Percentiles rank a stretch among this genome's conserved stretches.
phyloP scores from a whole-genome alignment of 805 yeast genomes.

The Candida rishiriensis region DNA sequence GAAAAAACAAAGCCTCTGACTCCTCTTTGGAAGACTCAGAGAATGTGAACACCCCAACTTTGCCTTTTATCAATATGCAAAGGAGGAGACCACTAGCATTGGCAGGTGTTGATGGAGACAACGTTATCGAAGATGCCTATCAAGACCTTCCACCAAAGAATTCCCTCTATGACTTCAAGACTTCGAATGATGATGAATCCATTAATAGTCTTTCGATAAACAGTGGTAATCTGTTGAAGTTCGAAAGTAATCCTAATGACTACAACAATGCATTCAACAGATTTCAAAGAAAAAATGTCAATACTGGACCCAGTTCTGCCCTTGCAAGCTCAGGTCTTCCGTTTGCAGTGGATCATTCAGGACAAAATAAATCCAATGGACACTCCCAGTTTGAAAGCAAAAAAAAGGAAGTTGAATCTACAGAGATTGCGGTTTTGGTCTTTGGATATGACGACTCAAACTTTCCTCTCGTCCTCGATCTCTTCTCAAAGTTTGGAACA shows the following conservation, averaged over 20 bases:
- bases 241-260: constrained; percentile 37
- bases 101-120: constrained; percentile 13
- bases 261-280: constrained; percentile 43
- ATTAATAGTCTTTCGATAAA: constrained; percentile 32
- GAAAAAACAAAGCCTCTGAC: constrained; percentile 36
- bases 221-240: constrained; percentile 30
- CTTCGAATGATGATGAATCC: constrained; percentile 37
- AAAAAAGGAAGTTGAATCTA: constrained; percentile 17
- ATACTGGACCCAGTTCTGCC: constrained; percentile 4
- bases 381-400: constrained; percentile 17
- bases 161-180: constrained; percentile 44
- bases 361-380: neutral
- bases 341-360: constrained; percentile 7
- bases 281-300: constrained; percentile 19
- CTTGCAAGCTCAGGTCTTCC: constrained; percentile 11
- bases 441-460: constrained; percentile 85
- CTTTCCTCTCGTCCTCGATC: constrained; percentile 61
- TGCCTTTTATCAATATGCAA: constrained; percentile 22
- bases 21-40: constrained; percentile 44
- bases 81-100: constrained; percentile 15
- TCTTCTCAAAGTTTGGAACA: constrained; percentile 74
- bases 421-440: constrained; percentile 69
- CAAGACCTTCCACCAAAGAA: constrained; percentile 47
- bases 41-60: constrained; percentile 14
- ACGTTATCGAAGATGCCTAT: constrained; percentile 13